Percentiles rank a stretch among this genome's conserved stretches.
These are phyloP conservation scores for Thelonectria blattea DNA, from an alignment of 2,329 filamentous ascomycete species.

Conservation along the genomic window DNA sequence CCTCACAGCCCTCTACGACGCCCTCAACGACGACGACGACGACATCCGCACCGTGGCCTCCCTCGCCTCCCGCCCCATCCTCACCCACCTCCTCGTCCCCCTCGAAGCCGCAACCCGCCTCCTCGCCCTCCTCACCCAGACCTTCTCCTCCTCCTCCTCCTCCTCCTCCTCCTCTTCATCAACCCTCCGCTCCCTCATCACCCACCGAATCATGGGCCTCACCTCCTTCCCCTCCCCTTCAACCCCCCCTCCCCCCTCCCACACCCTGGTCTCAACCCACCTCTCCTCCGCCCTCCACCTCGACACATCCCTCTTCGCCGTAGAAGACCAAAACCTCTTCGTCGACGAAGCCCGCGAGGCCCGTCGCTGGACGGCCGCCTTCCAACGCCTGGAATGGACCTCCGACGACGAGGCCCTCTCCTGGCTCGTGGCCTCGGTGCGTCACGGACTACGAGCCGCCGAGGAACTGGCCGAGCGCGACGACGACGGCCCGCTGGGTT, in stretches of 20 bases:
- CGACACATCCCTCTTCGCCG: constrained; percentile 77
- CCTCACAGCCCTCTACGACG: constrained; percentile 73
- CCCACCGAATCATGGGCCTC: constrained; percentile 48
- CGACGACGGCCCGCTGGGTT: constrained; percentile 72
- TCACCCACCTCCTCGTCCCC: constrained; percentile 53
- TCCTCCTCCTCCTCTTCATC: constrained; percentile 40
- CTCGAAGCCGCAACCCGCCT: constrained; percentile 55
- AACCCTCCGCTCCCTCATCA: constrained; percentile 50
- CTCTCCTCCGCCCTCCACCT: constrained; percentile 55
- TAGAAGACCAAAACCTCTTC: constrained; percentile 96
- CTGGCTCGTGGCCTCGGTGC: constrained; percentile 54
- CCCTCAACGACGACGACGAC: constrained; percentile 89
- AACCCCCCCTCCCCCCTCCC: constrained; percentile 14
- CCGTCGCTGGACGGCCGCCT: constrained; percentile 66
- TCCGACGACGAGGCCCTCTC: constrained; percentile 31
- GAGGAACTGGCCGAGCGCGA: constrained; percentile 38
- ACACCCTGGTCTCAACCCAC: constrained; percentile 43
- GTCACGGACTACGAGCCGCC: constrained; percentile 55
- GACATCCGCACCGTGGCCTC: constrained; percentile 76
- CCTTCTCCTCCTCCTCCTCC: constrained; percentile 42
- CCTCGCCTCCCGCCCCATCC: constrained; percentile 52
- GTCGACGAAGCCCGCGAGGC: constrained; percentile 81
- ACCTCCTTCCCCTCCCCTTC: constrained; percentile 17
- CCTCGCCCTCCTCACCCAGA: constrained; percentile 48
- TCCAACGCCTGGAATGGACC: constrained; percentile 43